phyloP scores from a whole-genome alignment of 441 rosid species.

The Gossypium laxum region DNA sequence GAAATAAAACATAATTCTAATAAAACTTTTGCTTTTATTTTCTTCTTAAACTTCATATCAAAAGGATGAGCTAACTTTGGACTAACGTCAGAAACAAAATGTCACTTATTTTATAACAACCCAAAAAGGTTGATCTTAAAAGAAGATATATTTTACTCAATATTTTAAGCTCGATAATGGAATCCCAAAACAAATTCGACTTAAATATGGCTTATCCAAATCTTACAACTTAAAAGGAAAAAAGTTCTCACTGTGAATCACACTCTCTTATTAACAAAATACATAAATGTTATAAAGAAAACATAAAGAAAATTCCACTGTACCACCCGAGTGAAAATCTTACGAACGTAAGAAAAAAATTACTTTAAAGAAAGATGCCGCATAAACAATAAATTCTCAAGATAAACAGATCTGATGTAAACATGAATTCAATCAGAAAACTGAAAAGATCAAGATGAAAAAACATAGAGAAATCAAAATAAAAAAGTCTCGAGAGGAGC shows the following conservation, averaged over 20 bases:
- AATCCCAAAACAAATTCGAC: background rate
- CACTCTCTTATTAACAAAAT: background rate
- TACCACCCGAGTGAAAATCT: background rate
- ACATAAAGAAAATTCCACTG: background rate
- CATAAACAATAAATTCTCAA: background rate
- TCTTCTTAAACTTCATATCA: background rate
- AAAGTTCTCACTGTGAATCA: background rate
- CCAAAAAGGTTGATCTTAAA: background rate
- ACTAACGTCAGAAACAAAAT: background rate
- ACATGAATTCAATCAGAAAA: background rate
- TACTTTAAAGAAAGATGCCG: background rate
- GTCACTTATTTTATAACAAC: background rate
- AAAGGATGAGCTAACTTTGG: background rate
- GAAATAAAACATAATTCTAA: background rate
- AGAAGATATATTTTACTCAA: background rate
- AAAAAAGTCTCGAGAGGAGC: background rate
- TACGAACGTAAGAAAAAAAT: background rate
- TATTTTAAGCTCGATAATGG: background rate
- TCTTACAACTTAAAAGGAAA: background rate
- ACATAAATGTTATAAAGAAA: background rate
- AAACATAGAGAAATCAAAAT: background rate
- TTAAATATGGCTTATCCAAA: background rate
- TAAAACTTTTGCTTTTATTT: background rate
- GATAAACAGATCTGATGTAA: background rate
- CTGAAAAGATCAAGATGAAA: background rate